phyloP scores from a whole-genome alignment of 225 moss, liverwort and hornwort species.

The Thuidium tamariscinum region DNA sequence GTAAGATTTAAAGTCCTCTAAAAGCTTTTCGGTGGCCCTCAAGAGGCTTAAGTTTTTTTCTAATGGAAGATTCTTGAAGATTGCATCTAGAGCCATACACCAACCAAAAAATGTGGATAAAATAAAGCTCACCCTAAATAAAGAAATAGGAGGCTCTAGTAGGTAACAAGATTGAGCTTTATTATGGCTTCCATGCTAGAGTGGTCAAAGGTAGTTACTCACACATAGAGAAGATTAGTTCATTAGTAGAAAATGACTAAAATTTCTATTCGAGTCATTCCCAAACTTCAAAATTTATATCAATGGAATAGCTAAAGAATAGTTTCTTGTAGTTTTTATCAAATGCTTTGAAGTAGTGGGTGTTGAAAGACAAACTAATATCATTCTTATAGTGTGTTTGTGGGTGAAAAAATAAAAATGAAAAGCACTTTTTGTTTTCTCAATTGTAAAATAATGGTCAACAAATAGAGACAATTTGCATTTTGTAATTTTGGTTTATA shows the following conservation, averaged over 20 bases:
- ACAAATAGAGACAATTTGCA: not conserved
- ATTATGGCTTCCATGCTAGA: not conserved
- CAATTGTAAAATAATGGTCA: not conserved
- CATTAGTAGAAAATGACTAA: not conserved
- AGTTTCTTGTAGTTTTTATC: not conserved
- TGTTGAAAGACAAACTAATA: fast-evolving
- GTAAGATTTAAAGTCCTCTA: too few species aligned
- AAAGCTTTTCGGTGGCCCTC: too few species aligned
- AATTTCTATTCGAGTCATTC: not conserved
- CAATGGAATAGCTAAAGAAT: not conserved
- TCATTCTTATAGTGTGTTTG: not conserved
- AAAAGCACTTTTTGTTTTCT: not conserved
- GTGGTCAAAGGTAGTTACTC: not conserved
- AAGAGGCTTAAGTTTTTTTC: too few species aligned
- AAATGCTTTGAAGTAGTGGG: not conserved
- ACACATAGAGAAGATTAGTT: fast-evolving
- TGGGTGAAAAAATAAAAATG: not conserved
- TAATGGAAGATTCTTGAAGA: not conserved
- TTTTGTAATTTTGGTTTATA: not conserved
- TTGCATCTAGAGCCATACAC: fast-evolving
- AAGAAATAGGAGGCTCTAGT: not conserved
- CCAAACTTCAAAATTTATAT: not conserved
- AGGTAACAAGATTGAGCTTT: fast-evolving
- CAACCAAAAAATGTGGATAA: not conserved
- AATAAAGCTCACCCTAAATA: not conserved